Evolutionary conservation across 2,329 filamentous ascomycete species (phyloP).

Genomic region (Trichoderma koningii): DNA sequence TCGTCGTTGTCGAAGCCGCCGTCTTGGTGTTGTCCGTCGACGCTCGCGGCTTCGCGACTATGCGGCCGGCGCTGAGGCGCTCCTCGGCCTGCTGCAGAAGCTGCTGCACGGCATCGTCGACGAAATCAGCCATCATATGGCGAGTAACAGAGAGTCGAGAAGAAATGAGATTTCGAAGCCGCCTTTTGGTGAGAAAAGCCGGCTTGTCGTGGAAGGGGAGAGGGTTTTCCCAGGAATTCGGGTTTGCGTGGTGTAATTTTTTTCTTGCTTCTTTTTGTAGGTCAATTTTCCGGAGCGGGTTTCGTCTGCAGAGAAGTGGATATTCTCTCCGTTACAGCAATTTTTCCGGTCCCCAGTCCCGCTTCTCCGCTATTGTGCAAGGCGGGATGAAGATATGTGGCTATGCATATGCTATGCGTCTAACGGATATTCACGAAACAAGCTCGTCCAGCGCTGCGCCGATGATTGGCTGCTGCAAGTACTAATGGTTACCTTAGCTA

Average conservation of each 20-base stretch:
- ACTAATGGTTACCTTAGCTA: too few species aligned
- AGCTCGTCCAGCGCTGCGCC: not conserved
- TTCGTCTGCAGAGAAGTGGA: slow-evolving; percentile 18
- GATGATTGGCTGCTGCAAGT: not conserved
- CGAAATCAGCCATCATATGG: slow-evolving; percentile 28
- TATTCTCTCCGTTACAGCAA: slow-evolving; percentile 11
- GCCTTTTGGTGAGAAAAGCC: not conserved
- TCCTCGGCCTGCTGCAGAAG: slow-evolving; percentile 31
- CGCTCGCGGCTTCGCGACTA: not conserved
- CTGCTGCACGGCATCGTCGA: slow-evolving; percentile 27
- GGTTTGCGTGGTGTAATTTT: slow-evolving; percentile 1
- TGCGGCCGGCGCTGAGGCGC: slow-evolving; percentile 19
- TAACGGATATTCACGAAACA: not conserved
- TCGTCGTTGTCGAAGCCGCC: not conserved
- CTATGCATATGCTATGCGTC: not conserved
- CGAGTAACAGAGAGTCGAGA: not conserved
- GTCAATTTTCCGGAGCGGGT: not conserved
- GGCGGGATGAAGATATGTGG: not conserved
- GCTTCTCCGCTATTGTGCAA: not conserved
- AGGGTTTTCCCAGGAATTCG: not conserved
- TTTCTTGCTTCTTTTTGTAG: not conserved
- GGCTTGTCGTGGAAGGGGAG: not conserved
- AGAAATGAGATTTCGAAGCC: not conserved
- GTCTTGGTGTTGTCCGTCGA: not conserved
- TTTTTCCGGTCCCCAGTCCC: slow-evolving; percentile 11